Conservation (phyloP, 495 filamentous ascomycete species). For the Lasiosphaeria miniovina region DNA sequence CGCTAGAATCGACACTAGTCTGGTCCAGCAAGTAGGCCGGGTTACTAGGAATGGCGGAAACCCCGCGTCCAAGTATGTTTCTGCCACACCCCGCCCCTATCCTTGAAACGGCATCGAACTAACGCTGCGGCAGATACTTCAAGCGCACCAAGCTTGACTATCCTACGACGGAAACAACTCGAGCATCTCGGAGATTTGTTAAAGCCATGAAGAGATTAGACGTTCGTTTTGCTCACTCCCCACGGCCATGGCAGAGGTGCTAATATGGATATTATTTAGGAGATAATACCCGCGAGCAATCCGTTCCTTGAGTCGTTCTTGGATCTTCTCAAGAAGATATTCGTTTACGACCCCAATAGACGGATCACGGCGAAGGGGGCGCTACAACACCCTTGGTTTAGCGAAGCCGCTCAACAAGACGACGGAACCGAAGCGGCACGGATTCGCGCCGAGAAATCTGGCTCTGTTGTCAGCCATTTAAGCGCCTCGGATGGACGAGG, state of each 20-base stretch:
- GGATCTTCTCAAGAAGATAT: conserved; percentile 84
- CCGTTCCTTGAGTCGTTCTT: conserved; percentile 82
- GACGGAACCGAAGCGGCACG: conserved; percentile 91
- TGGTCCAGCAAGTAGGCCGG: conserved; percentile 73
- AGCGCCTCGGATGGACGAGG: conserved; percentile 6
- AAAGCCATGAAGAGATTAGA: conserved; percentile 87
- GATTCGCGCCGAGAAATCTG: conserved; percentile 55
- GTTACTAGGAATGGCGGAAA: conserved; percentile 65
- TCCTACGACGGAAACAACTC: conserved; percentile 79
- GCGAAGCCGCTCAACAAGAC: conserved; percentile 71
- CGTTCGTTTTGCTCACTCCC: conserved; percentile 49
- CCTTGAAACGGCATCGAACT: conserved; percentile 13
- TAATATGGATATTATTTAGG: conserved; percentile 54
- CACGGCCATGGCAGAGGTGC: background rate
- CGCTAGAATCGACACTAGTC: conserved; percentile 64
- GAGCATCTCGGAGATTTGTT: conserved; percentile 87
- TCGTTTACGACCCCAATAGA: conserved; percentile 88
- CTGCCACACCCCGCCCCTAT: background rate
- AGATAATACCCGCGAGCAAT: conserved; percentile 79
- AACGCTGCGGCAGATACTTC: conserved; percentile 66
- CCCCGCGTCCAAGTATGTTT: conserved; percentile 74
- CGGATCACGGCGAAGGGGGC: conserved; percentile 91
- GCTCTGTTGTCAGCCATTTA: conserved; percentile 14
- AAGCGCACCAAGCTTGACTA: conserved; percentile 81
- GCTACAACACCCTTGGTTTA: conserved; percentile 92